Conservation (phyloP, 202 grass and related monocot species). For the Dendrocalamus latiflorus region DNA sequence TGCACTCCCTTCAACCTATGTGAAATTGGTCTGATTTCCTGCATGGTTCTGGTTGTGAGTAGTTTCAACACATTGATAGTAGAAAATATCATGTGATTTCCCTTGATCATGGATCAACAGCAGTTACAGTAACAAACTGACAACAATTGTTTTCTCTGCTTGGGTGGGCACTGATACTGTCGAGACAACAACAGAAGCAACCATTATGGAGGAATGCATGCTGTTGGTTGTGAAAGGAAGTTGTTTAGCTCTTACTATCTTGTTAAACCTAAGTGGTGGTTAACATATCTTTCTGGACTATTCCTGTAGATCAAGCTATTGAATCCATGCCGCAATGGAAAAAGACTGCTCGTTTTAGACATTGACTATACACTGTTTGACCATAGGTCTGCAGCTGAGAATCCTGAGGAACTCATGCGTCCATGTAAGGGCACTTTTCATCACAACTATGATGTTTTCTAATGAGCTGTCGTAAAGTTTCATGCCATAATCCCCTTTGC, state of each 20-base stretch:
- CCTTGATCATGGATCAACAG: neutral
- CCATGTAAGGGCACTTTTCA: slow-evolving; percentile 62
- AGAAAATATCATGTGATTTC: neutral
- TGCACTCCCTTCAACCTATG: neutral
- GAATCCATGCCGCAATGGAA: slow-evolving; percentile 89
- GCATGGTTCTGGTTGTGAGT: neutral
- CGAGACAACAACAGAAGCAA: neutral
- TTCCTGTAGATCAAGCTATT: slow-evolving; percentile 80
- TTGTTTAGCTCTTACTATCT: neutral
- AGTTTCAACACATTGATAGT: neutral
- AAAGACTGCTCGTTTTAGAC: slow-evolving; percentile 90
- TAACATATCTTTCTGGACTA: slow-evolving; percentile 9
- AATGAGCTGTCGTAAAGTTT: neutral
- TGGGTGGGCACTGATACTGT: neutral
- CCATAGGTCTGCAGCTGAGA: slow-evolving; percentile 81
- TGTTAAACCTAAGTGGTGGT: neutral
- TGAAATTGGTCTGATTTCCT: neutral
- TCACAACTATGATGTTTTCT: neutral
- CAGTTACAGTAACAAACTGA: neutral
- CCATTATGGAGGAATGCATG: neutral
- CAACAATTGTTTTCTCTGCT: neutral
- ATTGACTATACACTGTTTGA: slow-evolving; percentile 99
- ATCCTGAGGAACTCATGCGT: slow-evolving; percentile 88
- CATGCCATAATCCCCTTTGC: slow-evolving; percentile 20
- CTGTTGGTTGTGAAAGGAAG: slow-evolving; percentile 6